Evolutionary conservation across 352 stramenopile genomes (phyloP).

Genomic region (Pythium aristosporum): DNA sequence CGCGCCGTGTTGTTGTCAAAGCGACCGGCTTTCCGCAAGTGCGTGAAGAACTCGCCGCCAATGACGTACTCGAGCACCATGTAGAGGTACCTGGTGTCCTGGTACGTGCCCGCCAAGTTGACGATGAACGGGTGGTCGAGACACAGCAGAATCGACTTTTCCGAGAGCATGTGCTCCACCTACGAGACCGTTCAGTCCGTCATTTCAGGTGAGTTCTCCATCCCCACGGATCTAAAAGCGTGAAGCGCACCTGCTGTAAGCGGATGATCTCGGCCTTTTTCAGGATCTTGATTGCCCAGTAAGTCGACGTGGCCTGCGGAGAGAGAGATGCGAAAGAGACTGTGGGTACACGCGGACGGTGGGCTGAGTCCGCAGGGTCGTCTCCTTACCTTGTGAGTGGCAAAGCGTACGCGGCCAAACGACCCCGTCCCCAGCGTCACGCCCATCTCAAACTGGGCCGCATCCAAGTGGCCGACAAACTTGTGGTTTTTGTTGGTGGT

Average conservation of each 20-base stretch:
- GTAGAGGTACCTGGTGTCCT: conserved; percentile 95
- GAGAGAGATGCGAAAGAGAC: not conserved
- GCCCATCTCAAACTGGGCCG: conserved; percentile 93
- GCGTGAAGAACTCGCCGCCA: conserved; percentile 97
- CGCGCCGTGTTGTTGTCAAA: conserved; percentile 93
- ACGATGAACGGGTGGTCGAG: conserved; percentile 97
- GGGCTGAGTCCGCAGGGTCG: not conserved
- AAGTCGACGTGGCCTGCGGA: conserved; percentile 79
- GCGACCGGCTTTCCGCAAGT: conserved; percentile 91
- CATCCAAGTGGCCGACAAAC: conserved; percentile 52
- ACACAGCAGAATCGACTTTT: conserved; percentile 94
- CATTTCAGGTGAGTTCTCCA: not conserved
- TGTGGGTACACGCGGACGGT: not conserved
- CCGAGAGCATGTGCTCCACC: conserved; percentile 97
- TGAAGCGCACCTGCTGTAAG: conserved; percentile 86
- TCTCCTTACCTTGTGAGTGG: conserved; percentile 88
- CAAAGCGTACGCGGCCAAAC: conserved; percentile 96
- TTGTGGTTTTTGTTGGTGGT: conserved; percentile 34
- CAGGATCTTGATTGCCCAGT: conserved; percentile 97
- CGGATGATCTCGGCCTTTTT: conserved; percentile 97
- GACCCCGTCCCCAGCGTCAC: conserved; percentile 96
- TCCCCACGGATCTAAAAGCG: too few relatives aligned
- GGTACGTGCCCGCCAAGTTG: conserved; percentile 92
- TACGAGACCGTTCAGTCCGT: conserved; percentile 22
- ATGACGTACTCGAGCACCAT: conserved; percentile 98